Conservation (phyloP, 2,329 filamentous ascomycete genomes). For the Epichloe hybrida region DNA sequence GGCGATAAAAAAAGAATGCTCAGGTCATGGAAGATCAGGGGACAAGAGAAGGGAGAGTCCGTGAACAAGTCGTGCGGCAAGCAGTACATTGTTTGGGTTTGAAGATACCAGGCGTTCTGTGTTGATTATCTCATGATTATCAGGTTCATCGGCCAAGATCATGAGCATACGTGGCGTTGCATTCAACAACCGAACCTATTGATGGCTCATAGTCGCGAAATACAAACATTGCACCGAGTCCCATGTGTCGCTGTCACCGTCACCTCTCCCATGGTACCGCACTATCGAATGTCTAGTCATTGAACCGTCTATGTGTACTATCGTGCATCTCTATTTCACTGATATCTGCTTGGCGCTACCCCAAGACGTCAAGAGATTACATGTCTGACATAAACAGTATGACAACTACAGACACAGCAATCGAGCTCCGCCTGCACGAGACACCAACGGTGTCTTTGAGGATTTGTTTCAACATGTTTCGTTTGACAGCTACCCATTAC, state of each 20-base stretch:
- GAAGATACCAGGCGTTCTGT: conserved; percentile 2
- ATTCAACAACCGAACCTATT: not conserved
- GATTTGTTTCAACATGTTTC: not conserved
- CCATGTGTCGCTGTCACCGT: no score
- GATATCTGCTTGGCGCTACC: no score
- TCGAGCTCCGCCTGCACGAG: no score
- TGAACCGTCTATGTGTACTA: no score
- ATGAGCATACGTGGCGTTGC: not conserved
- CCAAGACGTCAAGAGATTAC: no score
- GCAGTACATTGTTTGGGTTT: not conserved
- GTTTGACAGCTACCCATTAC: not conserved
- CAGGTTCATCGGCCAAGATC: not conserved
- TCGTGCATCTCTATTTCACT: no score
- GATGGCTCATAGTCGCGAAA: not conserved
- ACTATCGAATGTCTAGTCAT: no score
- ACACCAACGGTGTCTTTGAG: not conserved
- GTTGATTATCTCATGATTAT: not conserved
- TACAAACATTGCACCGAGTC: not conserved
- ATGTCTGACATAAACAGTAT: no score
- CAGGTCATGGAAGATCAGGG: not conserved
- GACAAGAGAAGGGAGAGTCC: not conserved
- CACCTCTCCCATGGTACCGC: no score
- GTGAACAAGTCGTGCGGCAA: not conserved
- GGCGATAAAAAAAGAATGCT: no score
- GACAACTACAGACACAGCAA: no score